Evolutionary conservation across 116 monocot species (phyloP).

Genomic region (Dioscorea cayenensis): DNA sequence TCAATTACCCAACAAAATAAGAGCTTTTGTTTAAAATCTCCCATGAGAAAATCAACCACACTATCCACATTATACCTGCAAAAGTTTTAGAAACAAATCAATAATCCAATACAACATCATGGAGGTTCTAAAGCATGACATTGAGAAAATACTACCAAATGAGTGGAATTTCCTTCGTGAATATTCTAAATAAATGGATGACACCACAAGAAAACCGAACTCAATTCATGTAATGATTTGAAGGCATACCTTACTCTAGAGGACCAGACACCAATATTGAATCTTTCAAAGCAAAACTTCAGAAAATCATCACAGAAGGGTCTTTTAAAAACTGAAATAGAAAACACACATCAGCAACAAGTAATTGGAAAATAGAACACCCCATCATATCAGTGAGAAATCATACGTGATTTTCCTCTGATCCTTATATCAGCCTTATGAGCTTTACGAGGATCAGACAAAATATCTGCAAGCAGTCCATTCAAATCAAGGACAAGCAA

Average conservation of each 20-base stretch:
- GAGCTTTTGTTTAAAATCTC: conserved; percentile 17
- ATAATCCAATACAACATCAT: neutral
- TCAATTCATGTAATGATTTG: neutral
- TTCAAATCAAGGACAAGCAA: conserved; percentile 47
- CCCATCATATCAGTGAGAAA: neutral
- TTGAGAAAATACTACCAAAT: too few relatives aligned
- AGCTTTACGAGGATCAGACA: conserved; percentile 2
- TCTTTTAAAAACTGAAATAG: conserved; percentile 25
- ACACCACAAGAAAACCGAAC: neutral
- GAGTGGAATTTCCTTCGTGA: too few relatives aligned
- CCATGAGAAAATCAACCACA: conserved; percentile 24
- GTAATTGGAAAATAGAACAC: neutral
- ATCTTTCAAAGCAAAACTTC: conserved; percentile 33
- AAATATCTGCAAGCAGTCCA: conserved; percentile 38
- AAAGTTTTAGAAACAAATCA: neutral
- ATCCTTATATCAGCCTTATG: conserved; percentile 13
- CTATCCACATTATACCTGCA: conserved; percentile 28
- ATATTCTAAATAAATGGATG: neutral
- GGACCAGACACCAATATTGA: conserved; percentile 41
- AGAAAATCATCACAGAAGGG: conserved; percentile 35
- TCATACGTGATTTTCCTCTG: conserved; percentile 13
- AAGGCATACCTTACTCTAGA: conserved; percentile 9
- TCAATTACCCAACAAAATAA: conserved; percentile 36
- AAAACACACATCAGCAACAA: neutral
- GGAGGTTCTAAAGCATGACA: too few relatives aligned